These are phyloP conservation scores for Lactarius akahatsu DNA, from an alignment of 768 basidiomycete genomes.

Conservation along the genomic window DNA sequence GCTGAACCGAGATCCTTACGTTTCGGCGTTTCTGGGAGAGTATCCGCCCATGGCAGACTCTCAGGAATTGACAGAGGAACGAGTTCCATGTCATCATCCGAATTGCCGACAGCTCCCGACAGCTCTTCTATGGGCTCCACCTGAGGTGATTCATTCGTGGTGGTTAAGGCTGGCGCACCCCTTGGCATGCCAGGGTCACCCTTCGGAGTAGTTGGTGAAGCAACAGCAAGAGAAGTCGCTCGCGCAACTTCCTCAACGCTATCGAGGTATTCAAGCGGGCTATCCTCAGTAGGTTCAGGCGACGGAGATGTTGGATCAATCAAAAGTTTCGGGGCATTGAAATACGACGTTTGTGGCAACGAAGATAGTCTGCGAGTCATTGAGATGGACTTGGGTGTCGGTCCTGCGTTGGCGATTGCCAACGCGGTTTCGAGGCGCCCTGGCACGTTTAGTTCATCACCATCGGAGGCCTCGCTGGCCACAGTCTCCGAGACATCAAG, in stretches of 20 bases:
- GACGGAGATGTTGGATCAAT: conserved; percentile 12
- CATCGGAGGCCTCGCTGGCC: conserved; percentile 32
- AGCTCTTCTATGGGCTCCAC: neutral
- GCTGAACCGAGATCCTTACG: conserved; percentile 1
- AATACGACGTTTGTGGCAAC: conserved; percentile 33
- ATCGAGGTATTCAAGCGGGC: conserved; percentile 22
- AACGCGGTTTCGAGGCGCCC: conserved; percentile 64
- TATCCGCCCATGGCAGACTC: neutral
- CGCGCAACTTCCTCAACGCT: conserved; percentile 6
- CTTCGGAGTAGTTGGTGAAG: conserved; percentile 10
- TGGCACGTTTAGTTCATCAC: conserved; percentile 52
- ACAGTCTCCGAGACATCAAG: conserved; percentile 13
- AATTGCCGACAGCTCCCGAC: conserved; percentile 12
- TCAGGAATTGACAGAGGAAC: conserved; percentile 16
- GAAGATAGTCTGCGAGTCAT: conserved; percentile 13
- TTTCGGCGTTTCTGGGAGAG: neutral
- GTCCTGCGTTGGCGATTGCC: conserved; percentile 61
- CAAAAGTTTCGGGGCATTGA: conserved; percentile 42
- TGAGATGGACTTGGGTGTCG: conserved; percentile 33
- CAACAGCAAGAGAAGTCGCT: neutral
- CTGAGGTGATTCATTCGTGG: neutral
- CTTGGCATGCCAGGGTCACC: neutral
- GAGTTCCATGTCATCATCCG: conserved; percentile 27
- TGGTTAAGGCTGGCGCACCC: neutral
- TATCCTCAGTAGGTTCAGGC: conserved; percentile 13